These are phyloP conservation scores for Chlamydomonas sp. DNA, from an alignment of 139 green algal species.

Conservation along the genomic window DNA sequence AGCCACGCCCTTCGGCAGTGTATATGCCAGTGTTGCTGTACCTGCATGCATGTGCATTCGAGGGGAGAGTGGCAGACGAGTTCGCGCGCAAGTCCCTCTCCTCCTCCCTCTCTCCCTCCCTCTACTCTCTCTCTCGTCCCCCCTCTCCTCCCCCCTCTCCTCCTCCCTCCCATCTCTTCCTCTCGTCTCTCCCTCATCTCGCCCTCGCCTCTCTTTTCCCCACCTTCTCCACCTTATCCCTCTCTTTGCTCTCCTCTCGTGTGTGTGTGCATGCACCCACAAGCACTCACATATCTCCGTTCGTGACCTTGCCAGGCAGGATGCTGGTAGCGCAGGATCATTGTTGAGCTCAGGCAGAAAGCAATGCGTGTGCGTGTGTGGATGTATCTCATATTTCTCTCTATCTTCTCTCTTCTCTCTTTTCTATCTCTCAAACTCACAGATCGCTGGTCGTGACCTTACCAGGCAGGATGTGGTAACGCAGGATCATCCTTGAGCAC, in stretches of 20 bases:
- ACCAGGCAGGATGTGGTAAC: slow-evolving; percentile 1
- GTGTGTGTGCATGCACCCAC: neutral
- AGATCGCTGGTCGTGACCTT: too few species aligned
- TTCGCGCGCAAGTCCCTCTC: too few species aligned
- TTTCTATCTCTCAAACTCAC: neutral
- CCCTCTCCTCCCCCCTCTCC: too few species aligned
- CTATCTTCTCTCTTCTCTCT: neutral
- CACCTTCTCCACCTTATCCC: neutral
- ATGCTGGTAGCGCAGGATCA: slow-evolving; percentile 2
- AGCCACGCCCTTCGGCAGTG: neutral
- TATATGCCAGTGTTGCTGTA: neutral
- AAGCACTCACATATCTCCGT: too few species aligned
- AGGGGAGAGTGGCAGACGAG: neutral
- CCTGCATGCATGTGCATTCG: slow-evolving; percentile 1
- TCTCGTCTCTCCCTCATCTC: neutral
- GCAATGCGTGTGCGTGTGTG: too few species aligned
- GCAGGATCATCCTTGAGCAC: neutral
- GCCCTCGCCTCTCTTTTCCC: neutral
- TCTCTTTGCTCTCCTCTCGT: neutral
- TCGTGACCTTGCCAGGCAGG: too few species aligned
- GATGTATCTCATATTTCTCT: neutral
- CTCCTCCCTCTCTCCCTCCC: too few species aligned
- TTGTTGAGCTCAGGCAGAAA: too few species aligned
- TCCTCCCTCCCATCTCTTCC: neutral
- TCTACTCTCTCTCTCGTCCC: too few species aligned